A percentile compares a stretch with the other conserved stretches of the same genome.
phyloP scores from a whole-genome alignment of 176 grass and related monocot genomes.

The Oryza meyeriana region DNA sequence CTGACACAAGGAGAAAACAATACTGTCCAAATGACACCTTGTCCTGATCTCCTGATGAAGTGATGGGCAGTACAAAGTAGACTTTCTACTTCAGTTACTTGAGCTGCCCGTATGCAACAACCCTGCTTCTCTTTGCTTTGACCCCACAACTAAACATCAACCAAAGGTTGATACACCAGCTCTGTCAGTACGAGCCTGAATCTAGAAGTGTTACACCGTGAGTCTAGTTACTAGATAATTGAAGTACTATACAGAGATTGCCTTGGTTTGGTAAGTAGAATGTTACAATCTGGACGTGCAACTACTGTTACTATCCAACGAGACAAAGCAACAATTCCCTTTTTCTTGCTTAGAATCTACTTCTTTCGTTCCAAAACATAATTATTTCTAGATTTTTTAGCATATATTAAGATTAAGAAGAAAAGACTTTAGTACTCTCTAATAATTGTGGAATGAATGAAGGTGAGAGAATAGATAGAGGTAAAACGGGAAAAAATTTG shows the following conservation, averaged over 20 bases:
- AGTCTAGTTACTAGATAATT: neutral
- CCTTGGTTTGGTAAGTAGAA: neutral
- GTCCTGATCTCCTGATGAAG: neutral
- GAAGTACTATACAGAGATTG: neutral
- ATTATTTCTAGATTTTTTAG: too few relatives aligned
- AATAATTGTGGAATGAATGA: too few relatives aligned
- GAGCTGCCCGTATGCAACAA: conserved; percentile 15
- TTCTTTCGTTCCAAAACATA: too few relatives aligned
- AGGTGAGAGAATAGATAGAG: too few relatives aligned
- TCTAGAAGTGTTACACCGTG: neutral
- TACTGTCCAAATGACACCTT: neutral
- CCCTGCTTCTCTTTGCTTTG: conserved; percentile 31
- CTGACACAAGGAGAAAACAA: neutral
- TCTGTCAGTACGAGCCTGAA: neutral
- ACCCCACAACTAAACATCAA: conserved; percentile 20
- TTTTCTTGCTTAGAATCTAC: conserved; percentile 14
- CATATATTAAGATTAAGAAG: too few relatives aligned
- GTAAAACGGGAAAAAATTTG: too few relatives aligned
- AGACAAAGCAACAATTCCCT: conserved; percentile 26
- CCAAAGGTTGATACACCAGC: neutral
- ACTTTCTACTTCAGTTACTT: conserved; percentile 26
- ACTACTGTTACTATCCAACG: conserved; percentile 20
- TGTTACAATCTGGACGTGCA: conserved; percentile 4
- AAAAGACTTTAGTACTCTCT: too few relatives aligned
- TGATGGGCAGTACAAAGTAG: neutral